Percentiles rank a stretch among this genome's conserved stretches.
phyloP scores from a whole-genome alignment of 352 stramenopile species.

The Globisporangium megalacanthum region DNA sequence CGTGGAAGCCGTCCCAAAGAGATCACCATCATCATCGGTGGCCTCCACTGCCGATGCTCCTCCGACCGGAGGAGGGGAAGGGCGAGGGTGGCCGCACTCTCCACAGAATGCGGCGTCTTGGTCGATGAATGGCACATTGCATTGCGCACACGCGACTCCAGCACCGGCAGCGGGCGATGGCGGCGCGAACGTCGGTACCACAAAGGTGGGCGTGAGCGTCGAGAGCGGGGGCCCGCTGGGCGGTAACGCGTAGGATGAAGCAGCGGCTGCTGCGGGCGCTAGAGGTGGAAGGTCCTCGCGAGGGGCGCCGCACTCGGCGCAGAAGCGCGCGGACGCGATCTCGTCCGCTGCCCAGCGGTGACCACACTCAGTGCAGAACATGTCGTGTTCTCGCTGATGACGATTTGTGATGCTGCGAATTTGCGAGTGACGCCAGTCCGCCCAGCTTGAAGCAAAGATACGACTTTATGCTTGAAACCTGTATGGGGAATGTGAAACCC shows the following conservation, averaged over 20 bases:
- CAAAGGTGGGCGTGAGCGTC: constrained; percentile 9
- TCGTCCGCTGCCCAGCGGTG: constrained; percentile 76
- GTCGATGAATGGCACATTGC: constrained; percentile 42
- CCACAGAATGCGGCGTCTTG: constrained; percentile 62
- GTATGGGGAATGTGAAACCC: not conserved
- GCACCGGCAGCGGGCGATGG: constrained; percentile 1
- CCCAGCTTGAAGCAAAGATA: too few relatives aligned
- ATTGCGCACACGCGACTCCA: constrained; percentile 34
- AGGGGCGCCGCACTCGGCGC: constrained; percentile 70
- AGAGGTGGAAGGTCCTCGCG: constrained; percentile 47
- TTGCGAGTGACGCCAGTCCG: not conserved
- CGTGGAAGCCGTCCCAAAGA: constrained; percentile 45
- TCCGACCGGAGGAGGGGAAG: constrained; percentile 6
- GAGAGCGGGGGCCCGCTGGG: constrained; percentile 6
- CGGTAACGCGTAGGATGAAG: not conserved
- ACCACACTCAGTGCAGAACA: constrained; percentile 83
- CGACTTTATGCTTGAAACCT: not conserved
- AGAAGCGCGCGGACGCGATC: constrained; percentile 76
- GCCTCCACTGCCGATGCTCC: not conserved
- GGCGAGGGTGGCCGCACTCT: constrained; percentile 58
- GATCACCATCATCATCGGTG: constrained; percentile 38
- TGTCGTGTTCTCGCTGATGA: constrained; percentile 8
- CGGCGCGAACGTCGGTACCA: constrained; percentile 14
- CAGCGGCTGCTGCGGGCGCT: not conserved
- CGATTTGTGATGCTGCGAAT: not conserved